These are phyloP conservation scores for Metschnikowia aberdeeniae DNA, from an alignment of 805 yeast genomes.

Conservation along the genomic window DNA sequence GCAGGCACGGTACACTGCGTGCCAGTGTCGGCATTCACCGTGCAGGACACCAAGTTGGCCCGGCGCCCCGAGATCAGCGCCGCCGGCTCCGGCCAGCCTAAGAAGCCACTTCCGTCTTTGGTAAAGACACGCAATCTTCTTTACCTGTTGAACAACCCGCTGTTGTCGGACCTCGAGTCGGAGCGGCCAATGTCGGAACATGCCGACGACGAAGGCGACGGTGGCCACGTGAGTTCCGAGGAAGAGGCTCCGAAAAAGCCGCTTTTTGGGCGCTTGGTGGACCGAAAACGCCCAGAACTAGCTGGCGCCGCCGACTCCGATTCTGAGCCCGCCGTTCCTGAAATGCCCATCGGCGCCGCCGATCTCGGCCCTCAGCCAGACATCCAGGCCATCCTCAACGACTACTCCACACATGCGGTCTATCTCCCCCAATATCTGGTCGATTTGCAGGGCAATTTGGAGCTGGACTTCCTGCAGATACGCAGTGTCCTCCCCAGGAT, in stretches of 20 bases:
- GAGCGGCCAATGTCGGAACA: conserved; percentile 10
- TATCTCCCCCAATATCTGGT: conserved; percentile 45
- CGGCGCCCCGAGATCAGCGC: conserved; percentile 10
- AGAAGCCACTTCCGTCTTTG: conserved; percentile 2
- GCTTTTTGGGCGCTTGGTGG: neutral
- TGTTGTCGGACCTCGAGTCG: conserved; percentile 33
- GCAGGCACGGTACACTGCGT: conserved; percentile 25
- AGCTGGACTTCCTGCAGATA: conserved; percentile 35
- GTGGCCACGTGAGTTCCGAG: too few species aligned
- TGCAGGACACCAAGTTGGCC: conserved; percentile 10
- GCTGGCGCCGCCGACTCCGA: neutral
- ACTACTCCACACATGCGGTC: conserved; percentile 45
- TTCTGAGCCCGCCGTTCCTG: neutral
- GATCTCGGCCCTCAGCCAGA: conserved; percentile 2
- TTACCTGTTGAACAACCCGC: conserved; percentile 35
- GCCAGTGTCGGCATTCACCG: conserved; percentile 20
- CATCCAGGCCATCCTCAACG: conserved; percentile 15
- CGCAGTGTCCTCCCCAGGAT: conserved; percentile 37
- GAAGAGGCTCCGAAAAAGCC: neutral
- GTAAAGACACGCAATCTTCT: conserved; percentile 26
- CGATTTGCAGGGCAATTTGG: conserved; percentile 33
- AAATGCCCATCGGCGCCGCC: conserved; percentile 3
- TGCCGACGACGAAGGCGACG: conserved; percentile 14
- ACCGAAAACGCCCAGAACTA: neutral
- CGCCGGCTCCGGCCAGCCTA: conserved; percentile 1